phyloP scores from a whole-genome alignment of 495 filamentous ascomycete species.

The Aspergillus funiculosus region DNA sequence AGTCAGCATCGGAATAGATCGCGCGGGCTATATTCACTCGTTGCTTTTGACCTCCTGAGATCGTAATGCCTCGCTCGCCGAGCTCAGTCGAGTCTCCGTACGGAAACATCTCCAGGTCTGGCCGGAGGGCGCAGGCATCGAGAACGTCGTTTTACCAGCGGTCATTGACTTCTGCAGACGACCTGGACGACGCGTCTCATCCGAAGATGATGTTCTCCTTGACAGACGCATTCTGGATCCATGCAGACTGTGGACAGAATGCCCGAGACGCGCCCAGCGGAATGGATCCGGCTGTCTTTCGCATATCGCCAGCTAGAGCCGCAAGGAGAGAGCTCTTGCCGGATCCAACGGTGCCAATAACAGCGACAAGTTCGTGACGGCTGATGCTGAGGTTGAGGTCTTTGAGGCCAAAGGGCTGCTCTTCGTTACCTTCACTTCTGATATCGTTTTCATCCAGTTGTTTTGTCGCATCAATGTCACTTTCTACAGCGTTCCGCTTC shows the following conservation, averaged over 20 bases:
- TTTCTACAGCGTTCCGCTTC: neutral
- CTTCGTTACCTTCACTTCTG: neutral
- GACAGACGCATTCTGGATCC: constrained; percentile 97
- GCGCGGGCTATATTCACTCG: constrained; percentile 86
- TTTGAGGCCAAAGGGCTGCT: constrained; percentile 40
- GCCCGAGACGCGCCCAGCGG: constrained; percentile 70
- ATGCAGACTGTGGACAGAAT: constrained; percentile 84
- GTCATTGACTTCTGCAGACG: constrained; percentile 88
- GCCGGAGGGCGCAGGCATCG: constrained; percentile 84
- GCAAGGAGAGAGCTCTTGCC: constrained; percentile 93
- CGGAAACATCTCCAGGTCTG: constrained; percentile 85
- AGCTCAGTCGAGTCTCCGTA: constrained; percentile 95
- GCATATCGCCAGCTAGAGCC: constrained; percentile 79
- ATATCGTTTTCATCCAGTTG: neutral
- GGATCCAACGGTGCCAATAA: constrained; percentile 88
- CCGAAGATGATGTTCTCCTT: constrained; percentile 96
- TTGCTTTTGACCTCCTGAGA: constrained; percentile 94
- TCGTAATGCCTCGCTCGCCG: constrained; percentile 90
- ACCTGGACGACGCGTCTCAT: too few species aligned
- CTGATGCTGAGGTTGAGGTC: constrained; percentile 78
- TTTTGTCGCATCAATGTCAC: too few species aligned
- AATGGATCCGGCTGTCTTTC: constrained; percentile 81
- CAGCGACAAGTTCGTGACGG: constrained; percentile 84
- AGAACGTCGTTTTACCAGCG: constrained; percentile 88
- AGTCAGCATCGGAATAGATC: constrained; percentile 92